Percentiles rank a stretch among this genome's conserved stretches.
Evolutionary conservation across 345 rosid species (phyloP).

Genomic region (Gossypium longicalyx): DNA sequence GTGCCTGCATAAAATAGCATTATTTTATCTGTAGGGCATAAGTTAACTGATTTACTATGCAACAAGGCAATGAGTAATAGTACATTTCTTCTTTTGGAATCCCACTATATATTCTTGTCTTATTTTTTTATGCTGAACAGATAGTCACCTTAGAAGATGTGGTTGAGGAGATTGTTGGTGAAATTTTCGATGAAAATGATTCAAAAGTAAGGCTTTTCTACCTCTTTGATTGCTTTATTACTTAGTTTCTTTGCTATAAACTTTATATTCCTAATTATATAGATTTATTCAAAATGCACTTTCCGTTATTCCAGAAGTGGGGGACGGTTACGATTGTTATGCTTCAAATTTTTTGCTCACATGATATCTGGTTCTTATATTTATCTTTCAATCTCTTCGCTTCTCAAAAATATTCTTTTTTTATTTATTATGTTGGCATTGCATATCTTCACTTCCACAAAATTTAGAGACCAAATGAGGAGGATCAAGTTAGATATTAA

Average conservation of each 20-base stretch:
- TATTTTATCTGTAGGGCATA: not conserved
- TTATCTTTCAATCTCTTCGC: no score
- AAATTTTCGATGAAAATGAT: constrained; percentile 96
- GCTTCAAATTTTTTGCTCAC: not conserved
- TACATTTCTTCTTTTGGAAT: not conserved
- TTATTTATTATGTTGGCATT: not conserved
- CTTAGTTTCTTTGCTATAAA: not conserved
- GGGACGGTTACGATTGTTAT: not conserved
- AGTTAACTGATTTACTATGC: not conserved
- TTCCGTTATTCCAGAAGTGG: not conserved
- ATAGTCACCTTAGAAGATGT: constrained; percentile 91
- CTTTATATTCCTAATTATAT: not conserved
- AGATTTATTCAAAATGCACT: not conserved
- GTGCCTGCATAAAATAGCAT: not conserved
- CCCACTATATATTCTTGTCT: not conserved
- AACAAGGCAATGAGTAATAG: not conserved
- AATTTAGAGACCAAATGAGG: not conserved
- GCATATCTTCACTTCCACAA: not conserved
- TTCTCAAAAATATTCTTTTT: no score
- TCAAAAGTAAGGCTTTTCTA: constrained; percentile 59
- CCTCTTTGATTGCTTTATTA: not conserved
- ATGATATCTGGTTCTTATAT: not conserved
- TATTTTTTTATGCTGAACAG: constrained; percentile 42
- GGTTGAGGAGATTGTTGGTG: constrained; percentile 97
- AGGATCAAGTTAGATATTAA: not conserved